Evolutionary conservation across 257 asterid genomes (phyloP), one percentile per base, ranked within the genome.

Genomic region (Leonotis leonurus): DNA sequence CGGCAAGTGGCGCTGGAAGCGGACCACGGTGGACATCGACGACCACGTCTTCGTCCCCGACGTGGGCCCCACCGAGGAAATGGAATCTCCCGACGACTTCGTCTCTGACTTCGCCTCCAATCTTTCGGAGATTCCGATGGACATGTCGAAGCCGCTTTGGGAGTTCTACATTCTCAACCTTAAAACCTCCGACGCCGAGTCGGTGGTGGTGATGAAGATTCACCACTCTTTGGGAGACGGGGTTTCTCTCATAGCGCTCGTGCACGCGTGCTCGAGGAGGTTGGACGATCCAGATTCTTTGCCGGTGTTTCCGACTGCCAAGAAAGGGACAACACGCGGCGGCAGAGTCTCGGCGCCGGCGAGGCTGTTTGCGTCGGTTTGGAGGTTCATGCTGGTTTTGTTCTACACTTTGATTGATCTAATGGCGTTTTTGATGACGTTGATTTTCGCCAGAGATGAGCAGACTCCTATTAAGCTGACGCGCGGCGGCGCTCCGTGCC

Each of bases 211-310:
- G 16, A 54, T 70, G 11, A 71, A 50, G 64, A 18, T 73, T 14
- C 80, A 78, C 36, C 87, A 81, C 29, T 78, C 84, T 0, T 10
- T 81, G 20, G 87, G 87, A 1, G 84, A 78, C 39, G 87, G 87
- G 0, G 65, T 78, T 0, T 81, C 87, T 0, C 64, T 78, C 21
- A 55, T 81, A 0, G 73, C 87, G 6, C 56, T 65, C 50, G 0
- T 12, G 16, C 64, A 73, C 0, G 84, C 87, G 0, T 70, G 84
- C 17, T 48, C 84, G 9, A 25, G 67, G 18, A 78, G 60, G 24
- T 1, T 71, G 71, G 0, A 73, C 20, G 32, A 78, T 25, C 79
- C 82, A 0, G 44, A 73, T 14, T 20, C 77, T 2, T 14, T 70
- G 7, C 84, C 87, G 3, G 52, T 33, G 2, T n/a, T 76, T 2